phyloP scores from a whole-genome alignment of 2,329 filamentous ascomycete species.

The Ilyonectria robusta region DNA sequence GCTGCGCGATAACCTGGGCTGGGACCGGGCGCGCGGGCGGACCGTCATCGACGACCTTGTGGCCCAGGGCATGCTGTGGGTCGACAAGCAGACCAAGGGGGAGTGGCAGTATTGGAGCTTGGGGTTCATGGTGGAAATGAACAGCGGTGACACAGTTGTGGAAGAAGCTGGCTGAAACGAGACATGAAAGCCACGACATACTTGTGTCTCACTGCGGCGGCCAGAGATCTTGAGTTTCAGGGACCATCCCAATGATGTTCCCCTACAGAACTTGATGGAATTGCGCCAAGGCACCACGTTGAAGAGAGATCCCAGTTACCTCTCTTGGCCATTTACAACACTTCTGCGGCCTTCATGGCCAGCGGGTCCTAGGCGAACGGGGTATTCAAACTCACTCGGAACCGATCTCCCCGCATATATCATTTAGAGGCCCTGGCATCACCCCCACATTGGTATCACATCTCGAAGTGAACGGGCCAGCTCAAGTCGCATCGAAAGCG shows the following conservation, averaged over 20 bases:
- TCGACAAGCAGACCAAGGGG: conserved; percentile 81
- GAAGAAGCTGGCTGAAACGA: conserved; percentile 37
- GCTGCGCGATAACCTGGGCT: conserved; percentile 87
- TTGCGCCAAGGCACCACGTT: no score
- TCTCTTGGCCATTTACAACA: not conserved
- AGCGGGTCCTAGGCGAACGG: not conserved
- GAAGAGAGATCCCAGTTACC: no score
- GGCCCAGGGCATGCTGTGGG: conserved; percentile 91
- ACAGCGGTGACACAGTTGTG: conserved; percentile 27
- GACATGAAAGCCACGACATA: not conserved
- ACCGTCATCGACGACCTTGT: conserved; percentile 93
- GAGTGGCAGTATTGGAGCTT: conserved; percentile 97
- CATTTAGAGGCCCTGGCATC: not conserved
- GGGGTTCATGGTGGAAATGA: conserved; percentile 74
- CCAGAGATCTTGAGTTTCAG: not conserved
- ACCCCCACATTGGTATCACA: not conserved
- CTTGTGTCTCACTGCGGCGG: not conserved
- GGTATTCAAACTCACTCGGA: not conserved
- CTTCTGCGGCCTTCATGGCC: not conserved
- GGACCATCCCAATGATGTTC: not conserved
- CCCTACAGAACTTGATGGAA: no score
- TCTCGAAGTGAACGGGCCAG: not conserved
- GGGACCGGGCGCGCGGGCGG: conserved; percentile 87
- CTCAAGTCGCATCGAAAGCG: not conserved
- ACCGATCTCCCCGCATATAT: not conserved